Evolutionary conservation across 1,139 yeast species (phyloP).

Genomic region (Martiniozyma asiatica): DNA sequence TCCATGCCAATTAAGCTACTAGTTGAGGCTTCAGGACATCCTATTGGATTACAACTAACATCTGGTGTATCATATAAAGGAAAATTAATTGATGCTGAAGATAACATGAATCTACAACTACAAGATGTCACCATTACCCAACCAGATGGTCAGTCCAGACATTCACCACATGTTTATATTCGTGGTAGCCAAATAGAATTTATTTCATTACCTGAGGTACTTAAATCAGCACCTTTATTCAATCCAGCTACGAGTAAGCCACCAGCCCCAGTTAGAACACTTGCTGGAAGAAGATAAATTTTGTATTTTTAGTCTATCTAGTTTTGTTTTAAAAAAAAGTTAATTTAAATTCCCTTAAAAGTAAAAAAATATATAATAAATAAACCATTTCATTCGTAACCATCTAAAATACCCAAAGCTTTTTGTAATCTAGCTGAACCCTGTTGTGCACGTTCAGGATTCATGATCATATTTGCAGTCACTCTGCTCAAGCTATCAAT

Average conservation of each 20-base stretch:
- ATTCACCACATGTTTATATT: constrained; percentile 76
- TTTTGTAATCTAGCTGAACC: constrained; percentile 71
- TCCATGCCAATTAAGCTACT: constrained; percentile 81
- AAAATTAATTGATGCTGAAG: constrained; percentile 55
- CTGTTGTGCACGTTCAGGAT: constrained; percentile 65
- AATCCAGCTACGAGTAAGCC: constrained; percentile 1
- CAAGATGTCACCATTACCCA: constrained; percentile 75
- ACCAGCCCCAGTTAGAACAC: constrained; percentile 53
- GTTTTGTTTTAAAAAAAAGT: too few species aligned
- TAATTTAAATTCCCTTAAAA: not conserved
- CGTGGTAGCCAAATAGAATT: constrained; percentile 87
- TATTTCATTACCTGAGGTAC: constrained; percentile 78
- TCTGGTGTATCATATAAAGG: constrained; percentile 88
- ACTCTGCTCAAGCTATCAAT: constrained; percentile 75
- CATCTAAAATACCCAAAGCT: constrained; percentile 78
- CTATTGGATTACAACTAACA: constrained; percentile 68
- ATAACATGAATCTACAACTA: constrained; percentile 86
- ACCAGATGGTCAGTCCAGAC: constrained; percentile 61
- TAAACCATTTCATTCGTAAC: constrained; percentile 30
- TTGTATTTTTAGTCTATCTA: too few species aligned
- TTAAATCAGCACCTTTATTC: constrained; percentile 79
- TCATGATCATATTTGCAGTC: constrained; percentile 82
- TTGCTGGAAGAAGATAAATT: constrained; percentile 33
- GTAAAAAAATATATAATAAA: not conserved
- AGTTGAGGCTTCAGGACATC: constrained; percentile 85